Base-by-base conservation (phyloP, 176 grass and related monocot genomes). In the Tillandsia fasciculata region DNA sequence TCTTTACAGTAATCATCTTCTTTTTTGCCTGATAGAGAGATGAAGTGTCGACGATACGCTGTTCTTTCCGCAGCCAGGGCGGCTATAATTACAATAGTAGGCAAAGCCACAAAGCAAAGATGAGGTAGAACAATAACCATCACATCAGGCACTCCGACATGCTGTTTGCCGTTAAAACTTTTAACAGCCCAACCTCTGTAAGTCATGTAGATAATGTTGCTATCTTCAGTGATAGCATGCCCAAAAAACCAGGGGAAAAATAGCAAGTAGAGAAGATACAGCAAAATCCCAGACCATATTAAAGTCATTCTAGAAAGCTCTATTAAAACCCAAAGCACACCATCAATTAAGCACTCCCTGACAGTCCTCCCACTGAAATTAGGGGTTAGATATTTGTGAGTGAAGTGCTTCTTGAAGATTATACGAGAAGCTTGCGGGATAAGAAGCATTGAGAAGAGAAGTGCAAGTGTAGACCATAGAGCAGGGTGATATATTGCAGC, bases 81-180 rank as follows among this genome's bases (percentile, higher is more conserved):
- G 72, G 86, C 79, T 54, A 92, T 83, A 80, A 97, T 81, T 67
- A 80, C 57, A 67, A 97, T 67, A 1, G 83, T 78, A 1, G 89
- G 89, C 42, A 97, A 53, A 72, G 92, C 82, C 20, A 92, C 93
- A 56, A 86, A 87, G 81, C 72, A 88, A 10, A 96, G 69, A 83
- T 96, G 93, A 72, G 88, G 86, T 52, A 96, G 74, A 76, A 88
- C 86, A 78, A 96, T 84, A 70, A 96, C 83, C 88, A 96, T 92
- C 57, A 90, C 76, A 87, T 96, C 93, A 81, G 93, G 89, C 65
- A 75, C 79, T 22, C 88, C 93, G 48, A 77, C 77, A 70, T 83
- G 66, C 3, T 53, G 15, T 48, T 50, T 52, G 65, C 73, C 59
- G 29, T 70, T 78, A 12, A 66, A 71, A 24, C 49, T 63, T 69